Conservation (phyloP, 2,329 filamentous ascomycete species). For the Aureobasidium pullulans region DNA sequence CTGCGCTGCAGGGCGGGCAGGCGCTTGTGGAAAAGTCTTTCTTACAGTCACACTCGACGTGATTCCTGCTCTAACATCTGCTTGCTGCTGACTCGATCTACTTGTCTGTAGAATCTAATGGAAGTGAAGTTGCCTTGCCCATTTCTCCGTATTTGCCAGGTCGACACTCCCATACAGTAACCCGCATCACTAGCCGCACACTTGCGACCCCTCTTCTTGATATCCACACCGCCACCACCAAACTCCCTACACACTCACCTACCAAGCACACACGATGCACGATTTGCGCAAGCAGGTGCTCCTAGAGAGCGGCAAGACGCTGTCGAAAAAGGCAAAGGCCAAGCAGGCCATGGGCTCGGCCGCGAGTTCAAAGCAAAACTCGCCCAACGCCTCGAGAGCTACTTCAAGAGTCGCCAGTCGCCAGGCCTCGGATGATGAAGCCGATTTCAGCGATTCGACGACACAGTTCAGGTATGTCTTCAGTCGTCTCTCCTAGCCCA, state of each 20-base stretch:
- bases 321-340: constrained; percentile 60
- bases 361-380: constrained; percentile 51
- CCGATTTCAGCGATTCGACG: constrained; percentile 48
- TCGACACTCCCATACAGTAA: constrained; percentile 11
- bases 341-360: constrained; percentile 44
- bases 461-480: constrained; percentile 48
- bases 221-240: neutral
- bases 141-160: neutral
- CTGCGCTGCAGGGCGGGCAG: neutral
- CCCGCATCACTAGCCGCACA: neutral
- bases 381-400: constrained; percentile 50
- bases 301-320: constrained; percentile 64
- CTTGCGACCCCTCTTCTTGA: neutral
- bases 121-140: constrained; percentile 4
- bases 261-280: constrained; percentile 23
- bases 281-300: constrained; percentile 58
- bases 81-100: neutral
- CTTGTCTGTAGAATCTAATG: constrained; percentile 10
- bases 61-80: neutral
- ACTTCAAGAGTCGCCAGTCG: constrained; percentile 55
- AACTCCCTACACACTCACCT: neutral
- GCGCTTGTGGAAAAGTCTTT: constrained; percentile 9
- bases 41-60: neutral
- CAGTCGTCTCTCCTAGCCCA: neutral
- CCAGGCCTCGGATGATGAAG: constrained; percentile 56